Percentiles rank a stretch among this genome's conserved stretches.
Evolutionary conservation across 805 yeast species (phyloP).

Genomic region (Metschnikowia amazonensis): DNA sequence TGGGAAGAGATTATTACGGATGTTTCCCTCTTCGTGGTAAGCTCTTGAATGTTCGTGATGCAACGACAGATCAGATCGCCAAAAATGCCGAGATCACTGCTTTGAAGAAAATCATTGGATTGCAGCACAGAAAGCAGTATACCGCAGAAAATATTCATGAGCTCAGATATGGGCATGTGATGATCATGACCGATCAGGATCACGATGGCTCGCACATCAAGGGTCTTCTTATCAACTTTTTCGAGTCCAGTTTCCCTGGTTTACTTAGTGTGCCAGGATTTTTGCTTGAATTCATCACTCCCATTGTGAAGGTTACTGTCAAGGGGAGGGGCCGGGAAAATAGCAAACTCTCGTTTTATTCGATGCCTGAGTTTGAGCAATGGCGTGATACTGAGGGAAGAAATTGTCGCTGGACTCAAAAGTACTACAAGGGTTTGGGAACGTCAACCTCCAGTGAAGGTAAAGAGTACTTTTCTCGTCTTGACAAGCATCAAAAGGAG

Average conservation of each 20-base stretch:
- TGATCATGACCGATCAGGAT: constrained; percentile 99
- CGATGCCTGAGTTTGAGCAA: constrained; percentile 90
- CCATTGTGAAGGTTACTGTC: constrained; percentile 87
- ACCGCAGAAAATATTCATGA: constrained; percentile 56
- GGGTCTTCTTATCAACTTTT: constrained; percentile 88
- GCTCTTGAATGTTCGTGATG: constrained; percentile 91
- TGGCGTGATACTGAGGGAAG: constrained; percentile 88
- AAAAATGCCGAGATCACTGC: constrained; percentile 95
- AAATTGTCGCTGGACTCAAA: constrained; percentile 77
- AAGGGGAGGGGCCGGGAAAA: constrained; percentile 46
- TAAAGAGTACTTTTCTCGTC: constrained; percentile 79
- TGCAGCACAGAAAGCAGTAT: constrained; percentile 87
- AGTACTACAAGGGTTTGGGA: constrained; percentile 98
- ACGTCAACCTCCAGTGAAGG: constrained; percentile 82
- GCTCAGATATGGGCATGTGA: constrained; percentile 89
- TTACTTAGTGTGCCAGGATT: constrained; percentile 87
- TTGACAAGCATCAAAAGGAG: constrained; percentile 80
- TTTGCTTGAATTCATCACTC: constrained; percentile 89
- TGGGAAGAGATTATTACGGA: constrained; percentile 93
- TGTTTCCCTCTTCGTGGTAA: constrained; percentile 96
- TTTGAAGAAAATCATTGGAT: constrained; percentile 89
- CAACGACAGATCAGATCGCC: constrained; percentile 89
- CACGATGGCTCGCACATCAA: constrained; percentile 98
- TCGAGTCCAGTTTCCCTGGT: constrained; percentile 94
- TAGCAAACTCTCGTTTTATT: constrained; percentile 70